phyloP scores from a whole-genome alignment of 108 stramenopile genomes.

The Stephanodiscus triporus region DNA sequence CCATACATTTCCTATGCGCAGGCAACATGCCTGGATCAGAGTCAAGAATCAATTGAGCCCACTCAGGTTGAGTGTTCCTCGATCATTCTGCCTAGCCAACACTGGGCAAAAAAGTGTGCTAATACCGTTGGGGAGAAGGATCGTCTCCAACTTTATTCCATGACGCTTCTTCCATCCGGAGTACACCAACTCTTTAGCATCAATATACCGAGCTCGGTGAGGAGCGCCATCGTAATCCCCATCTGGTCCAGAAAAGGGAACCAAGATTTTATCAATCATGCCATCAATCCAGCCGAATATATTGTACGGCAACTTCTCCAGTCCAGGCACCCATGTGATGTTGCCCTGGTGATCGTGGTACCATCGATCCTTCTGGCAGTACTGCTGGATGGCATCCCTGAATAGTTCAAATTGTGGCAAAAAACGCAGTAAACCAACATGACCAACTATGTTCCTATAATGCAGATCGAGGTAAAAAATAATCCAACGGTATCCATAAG shows the following conservation, averaged over 20 bases:
- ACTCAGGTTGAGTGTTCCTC: conserved; percentile 16
- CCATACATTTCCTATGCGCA: background rate
- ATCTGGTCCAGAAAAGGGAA: conserved; percentile 24
- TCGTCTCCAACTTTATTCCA: conserved; percentile 23
- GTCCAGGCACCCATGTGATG: background rate
- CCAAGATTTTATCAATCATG: conserved; percentile 14
- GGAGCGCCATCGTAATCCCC: conserved; percentile 25
- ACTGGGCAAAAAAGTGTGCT: conserved; percentile 28
- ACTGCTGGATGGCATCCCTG: conserved; percentile 3
- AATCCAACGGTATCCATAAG: conserved; percentile 2
- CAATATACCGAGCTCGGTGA: background rate
- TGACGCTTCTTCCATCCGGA: conserved; percentile 29
- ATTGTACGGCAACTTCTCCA: background rate
- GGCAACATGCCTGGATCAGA: too few species aligned
- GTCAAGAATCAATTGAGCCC: background rate
- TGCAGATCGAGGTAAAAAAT: background rate
- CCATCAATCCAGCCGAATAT: conserved; percentile 28
- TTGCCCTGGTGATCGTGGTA: background rate
- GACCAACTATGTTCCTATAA: conserved; percentile 2
- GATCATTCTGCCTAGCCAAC: conserved; percentile 4
- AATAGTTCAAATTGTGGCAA: background rate
- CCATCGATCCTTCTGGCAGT: background rate
- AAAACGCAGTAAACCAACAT: background rate
- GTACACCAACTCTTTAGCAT: conserved; percentile 16
- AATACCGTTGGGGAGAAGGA: conserved; percentile 34